These are phyloP conservation scores for Verticillium klebahnii DNA, from an alignment of 2,329 filamentous ascomycete species.

Conservation along the genomic window DNA sequence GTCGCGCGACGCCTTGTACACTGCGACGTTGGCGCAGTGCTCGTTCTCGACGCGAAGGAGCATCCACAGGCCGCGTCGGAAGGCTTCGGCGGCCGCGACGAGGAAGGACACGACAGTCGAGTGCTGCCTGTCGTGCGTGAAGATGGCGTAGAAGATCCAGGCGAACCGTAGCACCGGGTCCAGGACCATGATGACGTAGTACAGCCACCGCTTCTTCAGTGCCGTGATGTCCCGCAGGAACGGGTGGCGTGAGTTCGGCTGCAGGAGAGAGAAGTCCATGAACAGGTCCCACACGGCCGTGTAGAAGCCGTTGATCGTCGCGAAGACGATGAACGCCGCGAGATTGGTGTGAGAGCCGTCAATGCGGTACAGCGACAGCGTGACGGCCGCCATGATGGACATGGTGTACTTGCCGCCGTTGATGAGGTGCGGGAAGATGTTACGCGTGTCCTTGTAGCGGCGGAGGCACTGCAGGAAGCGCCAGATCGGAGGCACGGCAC, in stretches of 20 bases:
- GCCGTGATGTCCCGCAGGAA: constrained; percentile 74
- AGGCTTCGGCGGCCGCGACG: constrained; percentile 72
- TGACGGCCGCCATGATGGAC: constrained; percentile 75
- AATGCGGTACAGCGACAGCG: constrained; percentile 80
- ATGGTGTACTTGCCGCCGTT: constrained; percentile 90
- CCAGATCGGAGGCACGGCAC: constrained; percentile 80
- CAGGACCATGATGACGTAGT: constrained; percentile 78
- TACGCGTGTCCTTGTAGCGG: constrained; percentile 81
- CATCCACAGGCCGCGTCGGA: constrained; percentile 85
- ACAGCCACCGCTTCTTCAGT: constrained; percentile 74
- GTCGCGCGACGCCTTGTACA: constrained; percentile 86
- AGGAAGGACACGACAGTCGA: constrained; percentile 77
- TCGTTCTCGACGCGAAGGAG: constrained; percentile 96
- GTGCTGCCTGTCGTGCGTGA: constrained; percentile 74
- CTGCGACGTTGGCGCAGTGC: constrained; percentile 85
- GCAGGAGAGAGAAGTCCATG: constrained; percentile 94
- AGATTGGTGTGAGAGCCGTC: constrained; percentile 50
- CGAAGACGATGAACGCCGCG: constrained; percentile 74
- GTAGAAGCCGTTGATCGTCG: constrained; percentile 78
- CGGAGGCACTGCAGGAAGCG: constrained; percentile 86
- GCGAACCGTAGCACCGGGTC: constrained; percentile 86
- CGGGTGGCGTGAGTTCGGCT: constrained; percentile 63
- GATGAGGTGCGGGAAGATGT: constrained; percentile 85
- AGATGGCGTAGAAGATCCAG: constrained; percentile 92
- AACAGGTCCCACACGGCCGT: constrained; percentile 88